Evolutionary conservation across 148 eudicot genomes (phyloP), one percentile per base, ranked within the genome.

Genomic region (Tetragonia tetragonoides): DNA sequence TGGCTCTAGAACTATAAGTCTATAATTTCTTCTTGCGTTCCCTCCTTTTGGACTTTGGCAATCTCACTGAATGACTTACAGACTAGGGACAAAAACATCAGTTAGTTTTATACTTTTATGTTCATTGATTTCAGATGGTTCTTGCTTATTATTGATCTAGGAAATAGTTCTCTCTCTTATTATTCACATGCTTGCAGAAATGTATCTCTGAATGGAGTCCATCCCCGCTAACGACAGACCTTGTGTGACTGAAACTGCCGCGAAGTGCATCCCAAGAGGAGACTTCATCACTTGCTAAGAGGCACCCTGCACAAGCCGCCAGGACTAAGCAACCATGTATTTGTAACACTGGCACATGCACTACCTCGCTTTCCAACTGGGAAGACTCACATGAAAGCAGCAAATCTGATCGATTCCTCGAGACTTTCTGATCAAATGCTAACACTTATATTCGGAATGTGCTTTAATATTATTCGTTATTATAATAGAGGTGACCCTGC

Each of bases 131-230:
- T 6, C 6, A n/a, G 11, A 39, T 39, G 42, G 4, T 39, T 51
- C 73, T 53, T 51, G 3, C 62, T 21, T 28, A 28, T 16, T 11
- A 57, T 57, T 56, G 72, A 54, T 66, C 10, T 42, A 38, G 68
- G 39, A 12, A 34, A 10, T 24, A 78, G 54, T 42, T 24, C 62
- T 60, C 46, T 53, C 12, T 34, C 61, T 67, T 72, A 46, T 57
- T 67, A 40, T 74, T 80, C 53, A 67, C 44, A 74, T 70, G 79
- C 64, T 44, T 80, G 63, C 83, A 80, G 83, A 75, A 75, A 7
- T 41, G 47, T 14, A 53, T 69, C 66, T 54, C 44, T 53, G 40
- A 63, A 57, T 40, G 64, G 47, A 60, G 59, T 78, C 60, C 12
- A 10, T 66, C 67, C 67, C 68, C 34, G 44, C 67, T 70, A 24